Evolutionary conservation across 257 asterid genomes (phyloP).

Genomic region (Solanum habrochaites): DNA sequence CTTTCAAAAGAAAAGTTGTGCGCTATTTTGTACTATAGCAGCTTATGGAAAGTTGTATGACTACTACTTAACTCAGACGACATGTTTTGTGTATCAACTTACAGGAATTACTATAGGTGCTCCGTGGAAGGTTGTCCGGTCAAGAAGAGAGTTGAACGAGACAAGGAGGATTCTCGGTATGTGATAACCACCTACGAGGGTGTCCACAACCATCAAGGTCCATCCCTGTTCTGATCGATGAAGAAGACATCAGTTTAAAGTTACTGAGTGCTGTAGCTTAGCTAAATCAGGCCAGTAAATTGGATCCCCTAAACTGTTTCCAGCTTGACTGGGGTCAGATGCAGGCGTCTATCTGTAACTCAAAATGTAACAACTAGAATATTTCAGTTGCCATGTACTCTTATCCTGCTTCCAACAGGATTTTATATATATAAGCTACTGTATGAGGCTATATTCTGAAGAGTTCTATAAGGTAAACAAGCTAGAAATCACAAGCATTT

Average conservation of each 20-base stretch:
- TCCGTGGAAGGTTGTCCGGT: conserved; percentile 75
- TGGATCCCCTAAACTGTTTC: not conserved
- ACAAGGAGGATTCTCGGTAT: conserved; percentile 60
- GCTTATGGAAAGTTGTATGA: not conserved
- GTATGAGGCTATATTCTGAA: not conserved
- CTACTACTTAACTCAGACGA: not conserved
- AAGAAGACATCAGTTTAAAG: not conserved
- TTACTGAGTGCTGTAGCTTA: not conserved
- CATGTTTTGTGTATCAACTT: conserved; percentile 1
- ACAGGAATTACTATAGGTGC: conserved; percentile 87
- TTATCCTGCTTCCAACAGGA: not conserved
- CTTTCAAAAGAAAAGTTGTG: not conserved
- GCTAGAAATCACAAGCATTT: not conserved
- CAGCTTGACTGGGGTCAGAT: not conserved
- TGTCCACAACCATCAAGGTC: conserved; percentile 73
- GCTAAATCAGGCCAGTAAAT: not conserved
- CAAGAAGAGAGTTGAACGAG: conserved; percentile 87
- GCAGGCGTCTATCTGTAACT: not conserved
- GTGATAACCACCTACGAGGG: conserved; percentile 87
- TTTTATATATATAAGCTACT: not conserved
- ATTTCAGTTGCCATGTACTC: not conserved
- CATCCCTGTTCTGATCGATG: conserved; percentile 21
- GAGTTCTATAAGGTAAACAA: not conserved
- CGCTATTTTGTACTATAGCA: not conserved
- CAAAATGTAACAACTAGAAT: not conserved